phyloP scores from a whole-genome alignment of 1,284 basidiomycete genomes.

The Apiotrichum gamsii region DNA sequence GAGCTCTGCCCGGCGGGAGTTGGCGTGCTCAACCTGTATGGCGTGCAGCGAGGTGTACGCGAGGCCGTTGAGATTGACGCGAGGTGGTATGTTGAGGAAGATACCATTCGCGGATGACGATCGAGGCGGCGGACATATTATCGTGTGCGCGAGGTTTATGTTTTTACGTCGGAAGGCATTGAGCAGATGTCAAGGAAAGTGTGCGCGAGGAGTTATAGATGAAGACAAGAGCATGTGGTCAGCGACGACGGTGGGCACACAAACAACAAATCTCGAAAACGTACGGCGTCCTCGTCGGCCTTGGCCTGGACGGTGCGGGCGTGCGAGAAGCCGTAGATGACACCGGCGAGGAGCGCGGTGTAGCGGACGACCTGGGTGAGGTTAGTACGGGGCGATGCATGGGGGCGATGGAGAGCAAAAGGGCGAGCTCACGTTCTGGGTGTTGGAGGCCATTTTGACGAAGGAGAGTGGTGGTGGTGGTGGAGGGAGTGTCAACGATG shows the following conservation, averaged over 20 bases:
- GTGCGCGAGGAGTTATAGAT: background rate
- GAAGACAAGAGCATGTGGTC: background rate
- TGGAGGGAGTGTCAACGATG: no score
- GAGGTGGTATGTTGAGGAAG: no score
- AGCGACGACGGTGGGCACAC: background rate
- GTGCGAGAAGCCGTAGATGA: slow-evolving; percentile 89
- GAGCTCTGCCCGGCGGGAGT: slow-evolving; percentile 61
- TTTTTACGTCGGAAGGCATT: no score
- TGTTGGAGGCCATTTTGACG: slow-evolving; percentile 42
- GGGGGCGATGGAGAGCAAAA: background rate
- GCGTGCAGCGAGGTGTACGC: no score
- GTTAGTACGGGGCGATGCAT: background rate
- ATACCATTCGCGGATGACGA: no score
- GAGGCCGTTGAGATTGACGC: no score
- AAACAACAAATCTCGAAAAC: no score
- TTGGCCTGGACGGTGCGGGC: slow-evolving; percentile 79
- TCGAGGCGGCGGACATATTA: no score
- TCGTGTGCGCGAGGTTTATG: no score
- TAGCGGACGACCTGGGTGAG: slow-evolving; percentile 86
- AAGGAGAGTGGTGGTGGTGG: background rate
- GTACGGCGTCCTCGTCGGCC: slow-evolving; percentile 55
- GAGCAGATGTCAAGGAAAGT: background rate
- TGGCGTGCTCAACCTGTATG: slow-evolving; percentile 20
- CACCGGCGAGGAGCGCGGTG: slow-evolving; percentile 79
- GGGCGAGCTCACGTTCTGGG: slow-evolving; percentile 19